Base-by-base conservation (phyloP, 768 basidiomycete genomes). In the Suillus paluster region DNA sequence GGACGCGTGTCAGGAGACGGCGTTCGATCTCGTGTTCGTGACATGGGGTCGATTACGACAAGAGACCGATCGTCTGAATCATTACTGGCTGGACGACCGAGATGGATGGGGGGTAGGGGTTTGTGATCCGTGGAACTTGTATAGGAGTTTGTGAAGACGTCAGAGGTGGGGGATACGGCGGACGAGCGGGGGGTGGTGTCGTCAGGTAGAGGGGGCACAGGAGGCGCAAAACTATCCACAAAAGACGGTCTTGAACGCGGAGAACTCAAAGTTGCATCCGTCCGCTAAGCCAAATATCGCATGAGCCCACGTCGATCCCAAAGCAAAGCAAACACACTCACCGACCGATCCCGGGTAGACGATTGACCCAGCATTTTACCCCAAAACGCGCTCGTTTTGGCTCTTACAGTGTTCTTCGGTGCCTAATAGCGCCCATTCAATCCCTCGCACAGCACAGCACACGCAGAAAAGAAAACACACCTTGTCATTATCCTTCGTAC, bases 311-410 rank as follows among this genome's bases (percentile, higher is more conserved):
- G 17, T 6, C 10, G 3, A 55, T 6, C 10, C 17, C 10, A 55
- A 39, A 19, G 10, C 11, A 54, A 36, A n/a, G 34, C 17, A 25
- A 34, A 5, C 23, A 25, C 54, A 73, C 83, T 72, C 75, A 92
- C 90, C 58, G 86, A 87, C 75, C 89, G 85, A 72, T 92, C 90
- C 54, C 90, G 82, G 34, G 85, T 81, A 36, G 82, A 83, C 53
- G 77, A 80, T 67, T 88, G 84, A 4, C 91, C 90, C 42, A 89
- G 76, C 87, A 94, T 89, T 75, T 88, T 92, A 3, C 90, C 91
- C 65, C 90, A 79, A 71, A 94, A 87, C 50, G 90, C 90, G 68
- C 84, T 90, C n/a, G 91, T 91, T 73, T 91, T 94, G 41, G 86
- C 83, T 64, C 90, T 78, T 61, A 94, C 87, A 7, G 91, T 86